Evolutionary conservation across 768 basidiomycete species (phyloP), one percentile per base, ranked within the genome.

Genomic region (Trametopsis cervina): DNA sequence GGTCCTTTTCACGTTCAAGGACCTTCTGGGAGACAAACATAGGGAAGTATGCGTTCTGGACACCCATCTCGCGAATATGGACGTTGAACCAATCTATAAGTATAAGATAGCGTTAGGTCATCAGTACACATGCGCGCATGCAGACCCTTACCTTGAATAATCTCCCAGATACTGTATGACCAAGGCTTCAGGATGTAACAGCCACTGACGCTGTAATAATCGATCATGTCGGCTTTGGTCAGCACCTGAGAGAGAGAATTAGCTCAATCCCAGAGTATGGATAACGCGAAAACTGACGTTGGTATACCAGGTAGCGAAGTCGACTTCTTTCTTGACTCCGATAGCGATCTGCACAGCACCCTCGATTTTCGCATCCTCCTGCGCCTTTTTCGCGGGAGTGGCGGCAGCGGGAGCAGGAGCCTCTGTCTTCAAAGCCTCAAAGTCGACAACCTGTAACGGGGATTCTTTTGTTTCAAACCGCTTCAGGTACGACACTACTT

Each of bases 161-260:
- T 77, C 64, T 98, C 92, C 96, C 96, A 98, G 60, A 99, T 92
- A 55, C 83, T 83, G 68, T 89, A 98, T 1, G 92, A 94, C 90
- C 92, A 94, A 1, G 96, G 96, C 63, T 89, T 92, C 50, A 99
- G 83, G 65, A 98, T 96, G 69, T 99, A 99, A 63, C 96, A 99
- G 13, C 96, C 96, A 52, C 90, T 93, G 64, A 99, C 92, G 66
- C 82, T 94, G 72, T 99, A 98, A 69, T 98, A 99, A 60, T 99
- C 96, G 45, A 99, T 68, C 96, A 99, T 99, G 55, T 99, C 94
- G 4, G 93, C 87, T 73, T 97, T 97, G 68, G 97, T 72, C 53
- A 99, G 73, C n/a, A 96, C 93, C 92, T 95, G 49, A 27, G 26
- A 23, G 39, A n/a, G n/a, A n/a, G n/a, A n/a, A n/a, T n/a, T n/a